These are phyloP conservation scores for Agrocybe pediades DNA, from an alignment of 768 basidiomycete genomes.

Conservation along the genomic window DNA sequence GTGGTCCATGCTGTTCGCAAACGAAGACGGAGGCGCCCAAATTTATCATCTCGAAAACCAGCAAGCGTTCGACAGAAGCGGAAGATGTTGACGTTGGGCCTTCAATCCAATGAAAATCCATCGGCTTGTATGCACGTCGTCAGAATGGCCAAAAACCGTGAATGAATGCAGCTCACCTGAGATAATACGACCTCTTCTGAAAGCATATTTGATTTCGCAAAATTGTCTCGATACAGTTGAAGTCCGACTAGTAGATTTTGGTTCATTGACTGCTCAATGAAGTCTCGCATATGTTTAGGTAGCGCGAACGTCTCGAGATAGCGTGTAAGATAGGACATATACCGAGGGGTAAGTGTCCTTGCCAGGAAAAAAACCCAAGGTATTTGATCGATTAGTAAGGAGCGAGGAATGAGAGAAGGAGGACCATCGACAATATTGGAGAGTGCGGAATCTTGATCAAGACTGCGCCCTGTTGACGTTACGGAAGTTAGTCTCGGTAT, in stretches of 20 bases:
- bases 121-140: slow-evolving; percentile 40
- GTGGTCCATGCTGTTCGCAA: slow-evolving; percentile 27
- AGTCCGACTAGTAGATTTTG: slow-evolving; percentile 12
- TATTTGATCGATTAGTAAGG: slow-evolving; percentile 11
- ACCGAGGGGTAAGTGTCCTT: slow-evolving; percentile 32
- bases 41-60: slow-evolving; percentile 43
- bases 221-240: slow-evolving; percentile 6
- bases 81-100: slow-evolving; percentile 28
- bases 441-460: slow-evolving; percentile 52
- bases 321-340: slow-evolving; percentile 31
- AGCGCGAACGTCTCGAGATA: slow-evolving; percentile 4
- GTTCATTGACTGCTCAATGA: slow-evolving; percentile 19
- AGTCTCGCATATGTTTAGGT: slow-evolving; percentile 7
- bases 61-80: slow-evolving; percentile 26
- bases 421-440: slow-evolving; percentile 43
- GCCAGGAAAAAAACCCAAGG: slow-evolving; percentile 36
- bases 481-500: slow-evolving; percentile 2
- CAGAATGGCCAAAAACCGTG: background rate
- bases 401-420: slow-evolving; percentile 29
- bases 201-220: slow-evolving; percentile 22
- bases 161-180: slow-evolving; percentile 36
- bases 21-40: slow-evolving; percentile 43
- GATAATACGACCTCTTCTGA: slow-evolving; percentile 37
- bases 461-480: slow-evolving; percentile 38
- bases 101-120: slow-evolving; percentile 50